Evolutionary conservation across 2,329 filamentous ascomycete genomes (phyloP).

Genomic region (Pochonia chlamydosporia): DNA sequence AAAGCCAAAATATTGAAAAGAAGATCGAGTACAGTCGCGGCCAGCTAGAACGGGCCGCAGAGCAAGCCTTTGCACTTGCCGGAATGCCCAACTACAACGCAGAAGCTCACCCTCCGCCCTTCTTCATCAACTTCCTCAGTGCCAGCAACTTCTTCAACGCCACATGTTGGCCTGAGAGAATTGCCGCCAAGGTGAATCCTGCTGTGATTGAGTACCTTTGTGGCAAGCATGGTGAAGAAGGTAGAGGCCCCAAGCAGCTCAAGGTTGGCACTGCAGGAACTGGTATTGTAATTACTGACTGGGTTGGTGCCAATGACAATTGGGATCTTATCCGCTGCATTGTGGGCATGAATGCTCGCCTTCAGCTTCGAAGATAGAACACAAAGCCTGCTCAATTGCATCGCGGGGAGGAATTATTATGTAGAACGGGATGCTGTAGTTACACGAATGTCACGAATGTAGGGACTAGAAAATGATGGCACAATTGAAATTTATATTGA

Average conservation of each 20-base stretch:
- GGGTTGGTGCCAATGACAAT: constrained; percentile 79
- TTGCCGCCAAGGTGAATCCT: constrained; percentile 84
- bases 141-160: constrained; percentile 93
- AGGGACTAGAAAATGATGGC: background rate
- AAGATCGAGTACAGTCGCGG: constrained; percentile 71
- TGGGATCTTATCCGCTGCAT: constrained; percentile 88
- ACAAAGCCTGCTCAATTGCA: background rate
- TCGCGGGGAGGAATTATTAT: too few species aligned
- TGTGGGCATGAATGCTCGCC: constrained; percentile 80
- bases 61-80: constrained; percentile 40
- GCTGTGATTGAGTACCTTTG: constrained; percentile 60
- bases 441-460: background rate
- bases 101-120: constrained; percentile 42
- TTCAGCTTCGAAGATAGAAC: constrained; percentile 42
- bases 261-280: constrained; percentile 67
- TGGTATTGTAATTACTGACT: constrained; percentile 88
- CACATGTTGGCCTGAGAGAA: constrained; percentile 87
- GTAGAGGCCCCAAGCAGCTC: constrained; percentile 42
- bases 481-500: background rate
- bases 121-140: constrained; percentile 87
- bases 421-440: too few species aligned
- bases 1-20: constrained; percentile 67
- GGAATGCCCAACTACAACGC: constrained; percentile 22
- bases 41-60: constrained; percentile 69
- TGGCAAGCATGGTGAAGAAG: constrained; percentile 46